Percentiles rank a stretch among this genome's conserved stretches.
Evolutionary conservation across 164 flowering plant species (phyloP).

Genomic region (Vitis vinifera): DNA sequence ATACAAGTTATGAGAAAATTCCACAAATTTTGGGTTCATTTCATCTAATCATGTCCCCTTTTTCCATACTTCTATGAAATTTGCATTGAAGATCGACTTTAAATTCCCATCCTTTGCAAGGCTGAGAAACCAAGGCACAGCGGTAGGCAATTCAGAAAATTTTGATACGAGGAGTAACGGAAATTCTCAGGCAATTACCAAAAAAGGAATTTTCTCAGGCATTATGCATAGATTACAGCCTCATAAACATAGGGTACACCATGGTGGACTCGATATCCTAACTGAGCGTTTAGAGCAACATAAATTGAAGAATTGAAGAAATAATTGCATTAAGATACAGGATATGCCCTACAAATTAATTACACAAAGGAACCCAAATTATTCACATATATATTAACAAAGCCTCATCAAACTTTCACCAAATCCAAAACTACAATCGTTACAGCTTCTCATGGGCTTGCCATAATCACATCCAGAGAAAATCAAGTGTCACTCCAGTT

Average conservation of each 20-base stretch:
- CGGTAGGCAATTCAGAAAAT: too few species aligned
- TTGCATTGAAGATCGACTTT: too few species aligned
- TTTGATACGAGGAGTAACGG: too few species aligned
- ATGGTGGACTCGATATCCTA: neutral
- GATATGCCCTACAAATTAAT: constrained; percentile 22
- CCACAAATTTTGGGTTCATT: too few species aligned
- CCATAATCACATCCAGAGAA: neutral
- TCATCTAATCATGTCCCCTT: too few species aligned
- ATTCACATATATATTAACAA: constrained; percentile 30
- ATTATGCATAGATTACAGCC: constrained; percentile 9
- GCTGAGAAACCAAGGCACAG: too few species aligned
- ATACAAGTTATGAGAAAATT: too few species aligned
- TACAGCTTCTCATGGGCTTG: constrained; percentile 1
- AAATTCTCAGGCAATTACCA: too few species aligned
- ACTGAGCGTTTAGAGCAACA: constrained; percentile 10
- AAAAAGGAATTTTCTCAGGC: neutral
- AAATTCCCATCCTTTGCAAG: too few species aligned
- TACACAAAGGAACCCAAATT: constrained; percentile 26
- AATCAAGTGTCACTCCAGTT: constrained; percentile 78
- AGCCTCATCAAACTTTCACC: constrained; percentile 7
- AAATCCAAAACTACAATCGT: constrained; percentile 1
- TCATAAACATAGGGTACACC: constrained; percentile 7
- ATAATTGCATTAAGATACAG: constrained; percentile 9
- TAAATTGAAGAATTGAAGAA: constrained; percentile 5
- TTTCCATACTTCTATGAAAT: too few species aligned